A percentile compares a stretch with the other conserved stretches of the same genome.
These are phyloP conservation scores for Marchantia polymorpha DNA, from an alignment of 225 moss, liverwort and hornwort genomes.

Conservation along the genomic window DNA sequence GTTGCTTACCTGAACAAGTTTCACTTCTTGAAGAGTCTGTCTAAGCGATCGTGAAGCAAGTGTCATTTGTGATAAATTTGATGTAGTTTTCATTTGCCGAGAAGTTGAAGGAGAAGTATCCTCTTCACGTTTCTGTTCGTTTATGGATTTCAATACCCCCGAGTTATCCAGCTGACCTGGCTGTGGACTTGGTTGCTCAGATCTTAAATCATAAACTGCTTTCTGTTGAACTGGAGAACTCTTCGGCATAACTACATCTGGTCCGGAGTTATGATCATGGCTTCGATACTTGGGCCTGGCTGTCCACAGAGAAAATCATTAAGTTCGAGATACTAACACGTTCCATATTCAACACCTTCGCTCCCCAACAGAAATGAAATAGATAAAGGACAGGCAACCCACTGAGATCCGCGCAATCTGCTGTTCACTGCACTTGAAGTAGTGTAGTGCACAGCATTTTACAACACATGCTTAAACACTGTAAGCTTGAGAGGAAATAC, in stretches of 20 bases:
- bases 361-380: neutral
- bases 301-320: conserved; percentile 28
- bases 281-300: conserved; percentile 66
- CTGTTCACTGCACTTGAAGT: too few species aligned
- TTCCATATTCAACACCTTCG: neutral
- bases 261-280: conserved; percentile 25
- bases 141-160: neutral
- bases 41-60: conserved; percentile 53
- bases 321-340: conserved; percentile 6
- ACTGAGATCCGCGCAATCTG: neutral
- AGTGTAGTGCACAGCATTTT: too few species aligned
- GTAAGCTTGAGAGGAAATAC: conserved; percentile 33
- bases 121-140: conserved; percentile 17
- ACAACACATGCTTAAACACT: neutral
- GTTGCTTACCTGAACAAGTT: conserved; percentile 55
- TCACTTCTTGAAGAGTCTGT: conserved; percentile 73
- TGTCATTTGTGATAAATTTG: conserved; percentile 23
- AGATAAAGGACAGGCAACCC: too few species aligned
- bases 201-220: neutral
- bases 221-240: conserved; percentile 16
- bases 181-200: neutral
- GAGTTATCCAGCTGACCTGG: conserved; percentile 11
- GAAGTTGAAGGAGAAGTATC: conserved; percentile 20
- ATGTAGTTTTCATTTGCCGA: conserved; percentile 9
- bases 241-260: conserved; percentile 33